Evolutionary conservation across 2,329 filamentous ascomycete genomes (phyloP), one percentile per base, ranked within the genome.

Genomic region (Hymenoscyphus repandus): DNA sequence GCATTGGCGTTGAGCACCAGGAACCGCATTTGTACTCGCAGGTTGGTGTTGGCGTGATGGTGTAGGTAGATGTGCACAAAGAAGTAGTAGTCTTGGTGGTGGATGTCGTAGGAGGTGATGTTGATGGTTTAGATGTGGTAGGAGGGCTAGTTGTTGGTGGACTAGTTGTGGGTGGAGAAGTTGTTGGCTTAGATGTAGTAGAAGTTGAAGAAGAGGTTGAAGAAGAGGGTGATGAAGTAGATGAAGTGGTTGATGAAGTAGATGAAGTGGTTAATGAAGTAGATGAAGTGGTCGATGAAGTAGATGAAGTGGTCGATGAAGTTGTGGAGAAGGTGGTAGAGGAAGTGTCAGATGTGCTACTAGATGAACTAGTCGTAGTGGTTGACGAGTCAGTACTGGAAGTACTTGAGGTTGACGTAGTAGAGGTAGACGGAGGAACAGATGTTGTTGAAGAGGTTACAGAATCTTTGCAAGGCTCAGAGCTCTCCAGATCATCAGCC

Each of bases 1-100:
- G 77, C 11, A 80, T 63, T 12, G 75, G 70, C 41, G 69, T 69
- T 34, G 71, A 72, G 61, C 76, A 79, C 76, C 77, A 81, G 53
- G 70, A 72, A 43, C 78, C 78, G 56, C 74, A 74, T 56, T 73
- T 68, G 65, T 77, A 80, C 62, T 80, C 77, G 64, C 77, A 80
- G 30, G 66, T 69, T 43, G 74, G 65, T 9, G 75, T 72, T 20
- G 71, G 63, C 10, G 71, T 47, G 20, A 51, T 50, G 2, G 50
- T 58, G n/a, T 38, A 63, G 20, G 74, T 78, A 43, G 70, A 66
- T 9, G 72, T 76, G 65, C 77, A 80, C 47, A 75, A 61, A 11
- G 33, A 27, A 36, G 66, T 64, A 27, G 63, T 66, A 13, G 70
- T 70, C 18, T 67, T 71, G 27, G 65, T 67, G 36, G 64, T 38